Evolutionary conservation across 2,329 filamentous ascomycete genomes (phyloP).

Genomic region (Sporothrix pallida): DNA sequence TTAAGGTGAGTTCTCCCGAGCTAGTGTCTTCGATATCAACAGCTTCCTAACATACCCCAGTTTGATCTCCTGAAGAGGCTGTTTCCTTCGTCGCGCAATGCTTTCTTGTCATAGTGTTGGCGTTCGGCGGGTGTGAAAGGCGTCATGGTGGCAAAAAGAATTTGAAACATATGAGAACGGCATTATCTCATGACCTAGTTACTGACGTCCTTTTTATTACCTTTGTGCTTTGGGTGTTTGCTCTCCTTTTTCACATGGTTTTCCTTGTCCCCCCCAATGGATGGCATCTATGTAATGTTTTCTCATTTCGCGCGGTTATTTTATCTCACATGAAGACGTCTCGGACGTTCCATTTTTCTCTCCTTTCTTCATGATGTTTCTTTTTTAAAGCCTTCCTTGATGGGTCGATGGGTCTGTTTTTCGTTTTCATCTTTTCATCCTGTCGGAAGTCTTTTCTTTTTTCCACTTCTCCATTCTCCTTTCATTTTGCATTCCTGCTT

Average conservation of each 20-base stretch:
- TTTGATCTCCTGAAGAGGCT: slow-evolving; percentile 33
- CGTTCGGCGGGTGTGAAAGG: slow-evolving; percentile 38
- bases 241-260: background rate
- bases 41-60: background rate
- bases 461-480: background rate
- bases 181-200: slow-evolving; percentile 13
- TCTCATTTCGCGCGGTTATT: slow-evolving; percentile 23
- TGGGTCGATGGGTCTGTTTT: background rate
- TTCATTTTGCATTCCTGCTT: background rate
- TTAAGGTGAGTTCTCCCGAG: slow-evolving; percentile 31
- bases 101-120: slow-evolving; percentile 40
- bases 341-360: background rate
- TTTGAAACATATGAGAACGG: background rate
- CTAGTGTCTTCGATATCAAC: background rate
- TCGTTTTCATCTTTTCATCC: background rate
- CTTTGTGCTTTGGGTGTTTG: slow-evolving; percentile 26
- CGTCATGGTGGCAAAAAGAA: slow-evolving; percentile 27
- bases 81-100: slow-evolving; percentile 39
- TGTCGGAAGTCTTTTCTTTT: background rate
- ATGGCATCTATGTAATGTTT: slow-evolving; percentile 22
- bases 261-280: background rate
- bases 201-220: slow-evolving; percentile 11
- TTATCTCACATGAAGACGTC: slow-evolving; percentile 10
- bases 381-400: background rate
- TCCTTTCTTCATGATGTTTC: slow-evolving; percentile 12